Evolutionary conservation across 176 grass and related monocot genomes (phyloP).

Genomic region (Oryza meridionalis): DNA sequence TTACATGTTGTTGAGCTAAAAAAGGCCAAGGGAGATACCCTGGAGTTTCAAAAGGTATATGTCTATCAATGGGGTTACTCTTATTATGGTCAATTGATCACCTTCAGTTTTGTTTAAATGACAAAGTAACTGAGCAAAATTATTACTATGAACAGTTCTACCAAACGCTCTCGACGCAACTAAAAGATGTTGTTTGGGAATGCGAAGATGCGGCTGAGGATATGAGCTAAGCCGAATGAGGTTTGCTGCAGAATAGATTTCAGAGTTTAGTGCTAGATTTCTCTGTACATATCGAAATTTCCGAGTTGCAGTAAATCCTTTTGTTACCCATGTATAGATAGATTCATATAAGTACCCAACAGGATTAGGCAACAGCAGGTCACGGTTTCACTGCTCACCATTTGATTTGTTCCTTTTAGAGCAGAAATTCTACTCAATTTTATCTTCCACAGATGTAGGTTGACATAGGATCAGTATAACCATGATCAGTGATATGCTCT

Average conservation of each 20-base stretch:
- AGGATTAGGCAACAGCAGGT: background rate
- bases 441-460: background rate
- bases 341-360: background rate
- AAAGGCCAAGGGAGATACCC: constrained; percentile 93
- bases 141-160: constrained; percentile 79
- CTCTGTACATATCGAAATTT: constrained; percentile 37
- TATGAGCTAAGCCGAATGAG: constrained; percentile 35
- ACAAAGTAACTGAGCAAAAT: background rate
- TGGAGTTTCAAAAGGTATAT: constrained; percentile 93
- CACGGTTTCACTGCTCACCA: background rate
- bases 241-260: constrained; percentile 23
- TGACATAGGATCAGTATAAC: background rate
- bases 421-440: background rate
- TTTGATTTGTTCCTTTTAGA: background rate
- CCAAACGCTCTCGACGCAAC: constrained; percentile 65
- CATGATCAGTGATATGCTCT: too few species aligned
- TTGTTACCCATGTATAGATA: background rate
- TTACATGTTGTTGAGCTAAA: constrained; percentile 90
- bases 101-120: background rate
- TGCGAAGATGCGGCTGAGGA: constrained; percentile 60
- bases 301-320: background rate
- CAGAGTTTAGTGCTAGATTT: background rate
- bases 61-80: background rate
- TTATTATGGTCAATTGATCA: background rate
- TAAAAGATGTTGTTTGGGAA: constrained; percentile 95